phyloP scores from a whole-genome alignment of 2,329 filamentous ascomycete species.

The Botrytis medusae region DNA sequence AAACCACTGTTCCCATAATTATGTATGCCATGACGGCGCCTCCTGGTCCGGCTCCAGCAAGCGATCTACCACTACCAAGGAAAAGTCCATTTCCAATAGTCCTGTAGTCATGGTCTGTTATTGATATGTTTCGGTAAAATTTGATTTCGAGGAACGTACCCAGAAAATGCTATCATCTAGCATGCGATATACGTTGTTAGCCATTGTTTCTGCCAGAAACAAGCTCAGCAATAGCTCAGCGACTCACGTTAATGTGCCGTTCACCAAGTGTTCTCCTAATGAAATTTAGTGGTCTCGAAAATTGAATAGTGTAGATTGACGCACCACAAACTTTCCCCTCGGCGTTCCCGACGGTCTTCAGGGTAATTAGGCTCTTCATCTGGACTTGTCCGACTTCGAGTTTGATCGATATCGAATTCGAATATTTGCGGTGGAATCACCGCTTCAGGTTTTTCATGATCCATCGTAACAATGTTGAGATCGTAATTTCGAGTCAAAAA shows the following conservation, averaged over 20 bases:
- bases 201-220: constrained; percentile 15
- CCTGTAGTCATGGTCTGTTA: constrained; percentile 29
- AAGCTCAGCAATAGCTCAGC: background rate
- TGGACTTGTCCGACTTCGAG: constrained; percentile 28
- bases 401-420: constrained; percentile 30
- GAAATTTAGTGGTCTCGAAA: constrained; percentile 22
- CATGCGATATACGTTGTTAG: constrained; percentile 9
- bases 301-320: constrained; percentile 15
- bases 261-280: constrained; percentile 44
- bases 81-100: constrained; percentile 47
- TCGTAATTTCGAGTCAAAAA: constrained; percentile 1
- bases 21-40: constrained; percentile 45
- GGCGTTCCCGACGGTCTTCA: constrained; percentile 33
- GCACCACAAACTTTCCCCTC: constrained; percentile 37
- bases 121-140: constrained; percentile 15
- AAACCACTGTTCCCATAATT: constrained; percentile 46
- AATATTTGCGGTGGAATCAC: constrained; percentile 32
- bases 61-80: constrained; percentile 43
- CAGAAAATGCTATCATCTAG: constrained; percentile 48
- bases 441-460: constrained; percentile 37
- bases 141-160: constrained; percentile 36
- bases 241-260: constrained; percentile 44
- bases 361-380: constrained; percentile 31
- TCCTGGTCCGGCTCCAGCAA: constrained; percentile 45
- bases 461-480: constrained; percentile 27